A percentile compares a stretch with the other conserved stretches of the same genome.
Evolutionary conservation across 1,139 yeast species (phyloP).

Genomic region (Protomyces lactucae-debilis): DNA sequence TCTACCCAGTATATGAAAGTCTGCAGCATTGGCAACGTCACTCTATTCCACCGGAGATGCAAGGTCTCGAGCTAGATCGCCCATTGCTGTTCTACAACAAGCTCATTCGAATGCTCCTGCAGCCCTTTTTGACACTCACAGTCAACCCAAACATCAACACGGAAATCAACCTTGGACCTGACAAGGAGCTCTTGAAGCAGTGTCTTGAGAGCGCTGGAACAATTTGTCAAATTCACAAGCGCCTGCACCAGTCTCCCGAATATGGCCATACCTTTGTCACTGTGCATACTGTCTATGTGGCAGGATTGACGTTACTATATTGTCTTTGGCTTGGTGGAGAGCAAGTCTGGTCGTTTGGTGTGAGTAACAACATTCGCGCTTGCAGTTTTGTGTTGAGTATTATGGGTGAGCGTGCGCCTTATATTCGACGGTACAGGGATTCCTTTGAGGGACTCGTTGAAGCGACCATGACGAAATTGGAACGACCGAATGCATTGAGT

Average conservation of each 20-base stretch:
- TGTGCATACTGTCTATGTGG: neutral
- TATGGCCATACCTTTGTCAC: neutral
- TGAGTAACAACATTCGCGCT: neutral
- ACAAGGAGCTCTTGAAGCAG: neutral
- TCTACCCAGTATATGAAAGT: neutral
- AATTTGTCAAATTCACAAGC: neutral
- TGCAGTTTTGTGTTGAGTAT: neutral
- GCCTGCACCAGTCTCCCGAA: neutral
- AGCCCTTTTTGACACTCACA: neutral
- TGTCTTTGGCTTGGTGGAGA: neutral
- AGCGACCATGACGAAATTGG: neutral
- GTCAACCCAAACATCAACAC: neutral
- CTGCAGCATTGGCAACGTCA: neutral
- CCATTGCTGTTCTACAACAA: neutral
- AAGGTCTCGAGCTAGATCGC: neutral
- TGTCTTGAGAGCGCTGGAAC: neutral
- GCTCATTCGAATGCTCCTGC: neutral
- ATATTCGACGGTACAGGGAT: neutral
- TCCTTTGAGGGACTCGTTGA: neutral
- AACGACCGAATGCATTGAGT: neutral
- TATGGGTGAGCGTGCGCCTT: constrained; percentile 1
- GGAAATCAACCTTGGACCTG: neutral
- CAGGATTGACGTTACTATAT: neutral
- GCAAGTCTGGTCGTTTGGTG: neutral
- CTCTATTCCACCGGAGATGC: neutral